A percentile compares a stretch with the other conserved stretches of the same genome.
These are phyloP conservation scores for Penicillium desertorum DNA, from an alignment of 495 filamentous ascomycete genomes.

Conservation along the genomic window DNA sequence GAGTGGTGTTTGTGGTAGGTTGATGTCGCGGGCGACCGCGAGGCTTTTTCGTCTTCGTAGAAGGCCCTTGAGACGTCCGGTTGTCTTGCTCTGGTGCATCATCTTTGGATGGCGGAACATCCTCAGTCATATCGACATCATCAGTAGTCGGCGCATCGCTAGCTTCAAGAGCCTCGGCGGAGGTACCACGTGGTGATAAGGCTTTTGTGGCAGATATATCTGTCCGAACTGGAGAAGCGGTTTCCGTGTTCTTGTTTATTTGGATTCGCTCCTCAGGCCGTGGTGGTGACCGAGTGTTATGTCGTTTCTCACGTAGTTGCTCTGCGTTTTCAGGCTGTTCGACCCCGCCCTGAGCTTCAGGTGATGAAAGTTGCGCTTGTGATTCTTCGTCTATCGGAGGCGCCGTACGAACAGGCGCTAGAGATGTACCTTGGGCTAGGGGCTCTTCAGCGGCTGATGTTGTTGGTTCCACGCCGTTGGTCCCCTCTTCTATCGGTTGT, in stretches of 20 bases:
- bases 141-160: not conserved
- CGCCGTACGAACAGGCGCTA: not conserved
- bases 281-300: constrained; percentile 22
- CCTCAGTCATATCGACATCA: not conserved
- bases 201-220: not conserved
- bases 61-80: not conserved
- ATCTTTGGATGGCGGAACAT: not conserved
- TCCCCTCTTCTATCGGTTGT: not conserved
- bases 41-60: constrained; percentile 6
- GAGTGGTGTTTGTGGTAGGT: not conserved
- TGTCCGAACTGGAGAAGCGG: constrained; percentile 1
- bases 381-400: not conserved
- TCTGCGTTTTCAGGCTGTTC: constrained; percentile 2
- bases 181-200: not conserved
- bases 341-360: constrained; percentile 7
- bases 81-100: not conserved
- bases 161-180: not conserved
- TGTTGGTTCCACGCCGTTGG: constrained; percentile 1
- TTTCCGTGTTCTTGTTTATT: not conserved
- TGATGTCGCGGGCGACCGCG: constrained; percentile 6
- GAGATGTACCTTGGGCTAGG: not conserved
- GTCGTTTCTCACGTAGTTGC: constrained; percentile 14
- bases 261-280: not conserved
- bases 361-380: not conserved
- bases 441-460: not conserved